phyloP scores from a whole-genome alignment of 441 rosid species.

The Arabidopsis hybrid region DNA sequence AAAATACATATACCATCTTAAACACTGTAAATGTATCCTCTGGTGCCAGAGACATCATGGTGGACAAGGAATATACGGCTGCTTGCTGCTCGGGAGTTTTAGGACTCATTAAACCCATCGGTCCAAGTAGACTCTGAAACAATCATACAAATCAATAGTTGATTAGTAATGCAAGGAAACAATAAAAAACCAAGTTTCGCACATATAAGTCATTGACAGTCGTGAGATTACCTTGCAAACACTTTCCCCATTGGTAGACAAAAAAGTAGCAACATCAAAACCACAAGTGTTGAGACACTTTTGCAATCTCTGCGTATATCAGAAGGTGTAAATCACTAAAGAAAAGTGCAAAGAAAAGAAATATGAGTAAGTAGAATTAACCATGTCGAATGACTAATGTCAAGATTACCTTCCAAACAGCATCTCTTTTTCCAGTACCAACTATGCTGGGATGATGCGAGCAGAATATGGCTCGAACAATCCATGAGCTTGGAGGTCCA shows the following conservation, averaged over 20 bases:
- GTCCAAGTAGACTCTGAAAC: conserved; percentile 75
- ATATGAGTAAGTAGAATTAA: conserved; percentile 26
- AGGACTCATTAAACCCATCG: conserved; percentile 82
- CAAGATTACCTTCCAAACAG: conserved; percentile 84
- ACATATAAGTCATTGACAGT: conserved; percentile 14
- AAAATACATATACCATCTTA: conserved; percentile 65
- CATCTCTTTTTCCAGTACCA: conserved; percentile 74
- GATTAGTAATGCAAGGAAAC: conserved; percentile 10
- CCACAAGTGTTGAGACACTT: conserved; percentile 76
- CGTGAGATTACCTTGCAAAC: conserved; percentile 72
- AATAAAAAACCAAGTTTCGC: conserved; percentile 16
- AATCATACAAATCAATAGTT: conserved; percentile 16
- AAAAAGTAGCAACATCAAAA: conserved; percentile 67
- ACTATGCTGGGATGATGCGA: conserved; percentile 91
- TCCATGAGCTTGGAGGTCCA: conserved; percentile 58
- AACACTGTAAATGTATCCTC: conserved; percentile 75
- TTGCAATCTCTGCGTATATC: conserved; percentile 66
- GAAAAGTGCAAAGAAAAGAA: conserved; percentile 17
- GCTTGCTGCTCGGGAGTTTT: conserved; percentile 76
- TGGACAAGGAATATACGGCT: conserved; percentile 74
- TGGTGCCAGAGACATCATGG: conserved; percentile 88
- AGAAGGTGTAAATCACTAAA: conserved; percentile 16
- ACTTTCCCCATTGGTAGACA: conserved; percentile 62
- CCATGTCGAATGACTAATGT: conserved; percentile 11
- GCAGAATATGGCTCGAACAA: conserved; percentile 62